Percentiles rank a stretch among this genome's conserved stretches.
These are phyloP conservation scores for Lachnellula suecica DNA, from an alignment of 2,329 filamentous ascomycete genomes.

Conservation along the genomic window DNA sequence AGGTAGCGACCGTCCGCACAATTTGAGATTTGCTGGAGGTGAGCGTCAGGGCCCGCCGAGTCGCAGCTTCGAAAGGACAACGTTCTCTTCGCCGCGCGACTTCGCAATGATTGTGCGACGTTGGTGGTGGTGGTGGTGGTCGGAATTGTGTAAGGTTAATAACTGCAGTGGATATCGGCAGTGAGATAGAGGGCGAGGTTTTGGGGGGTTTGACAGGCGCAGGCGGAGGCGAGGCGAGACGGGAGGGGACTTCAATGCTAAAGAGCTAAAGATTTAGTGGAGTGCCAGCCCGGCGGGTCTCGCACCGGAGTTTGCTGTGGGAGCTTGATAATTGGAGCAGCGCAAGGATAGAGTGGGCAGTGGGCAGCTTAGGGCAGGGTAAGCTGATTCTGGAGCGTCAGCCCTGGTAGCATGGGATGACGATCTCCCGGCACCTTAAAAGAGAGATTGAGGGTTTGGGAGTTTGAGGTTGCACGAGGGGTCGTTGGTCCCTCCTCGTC, in stretches of 20 bases:
- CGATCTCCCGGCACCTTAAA: constrained; percentile 10
- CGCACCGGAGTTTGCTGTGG: not conserved
- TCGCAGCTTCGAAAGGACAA: not conserved
- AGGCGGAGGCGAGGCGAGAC: not conserved
- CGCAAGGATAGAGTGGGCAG: not conserved
- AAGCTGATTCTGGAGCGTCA: not conserved
- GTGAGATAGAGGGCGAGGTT: not conserved
- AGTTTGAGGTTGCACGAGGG: not conserved
- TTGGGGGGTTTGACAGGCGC: too few relatives aligned
- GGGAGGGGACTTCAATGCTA: not conserved
- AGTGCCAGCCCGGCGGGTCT: not conserved
- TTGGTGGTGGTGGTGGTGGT: not conserved
- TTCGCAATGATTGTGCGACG: not conserved
- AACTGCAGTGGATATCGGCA: not conserved
- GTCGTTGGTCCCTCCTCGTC: not conserved
- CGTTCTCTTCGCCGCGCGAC: not conserved
- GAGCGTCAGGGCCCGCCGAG: not conserved
- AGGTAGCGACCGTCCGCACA: not conserved
- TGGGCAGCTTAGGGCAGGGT: not conserved
- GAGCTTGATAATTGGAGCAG: not conserved
- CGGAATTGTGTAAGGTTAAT: not conserved
- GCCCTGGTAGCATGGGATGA: not conserved
- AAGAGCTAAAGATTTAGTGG: not conserved
- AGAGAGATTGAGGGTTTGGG: not conserved
- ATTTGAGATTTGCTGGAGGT: not conserved